Conservation (phyloP, 2,329 filamentous ascomycete genomes). For the Camptophora hylomeconis region DNA sequence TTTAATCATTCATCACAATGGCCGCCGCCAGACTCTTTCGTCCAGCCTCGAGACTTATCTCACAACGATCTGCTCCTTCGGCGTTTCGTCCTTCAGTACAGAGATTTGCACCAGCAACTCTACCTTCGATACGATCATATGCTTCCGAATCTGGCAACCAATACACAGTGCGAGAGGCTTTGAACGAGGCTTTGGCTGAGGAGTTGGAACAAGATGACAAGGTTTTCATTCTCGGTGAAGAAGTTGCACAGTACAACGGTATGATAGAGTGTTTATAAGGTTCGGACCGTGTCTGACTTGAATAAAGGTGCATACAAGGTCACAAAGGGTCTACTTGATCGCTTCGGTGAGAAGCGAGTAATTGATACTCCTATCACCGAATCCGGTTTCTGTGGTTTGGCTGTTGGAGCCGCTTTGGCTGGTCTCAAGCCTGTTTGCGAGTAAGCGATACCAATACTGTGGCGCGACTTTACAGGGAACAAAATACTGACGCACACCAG, state of each 20-base stretch:
- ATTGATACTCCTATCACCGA: slow-evolving; percentile 99
- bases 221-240: slow-evolving; percentile 92
- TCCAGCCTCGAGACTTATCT: slow-evolving; percentile 49
- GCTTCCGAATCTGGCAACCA: slow-evolving; percentile 60
- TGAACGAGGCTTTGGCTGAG: slow-evolving; percentile 96
- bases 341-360: slow-evolving; percentile 92
- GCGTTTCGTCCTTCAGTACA: slow-evolving; percentile 34
- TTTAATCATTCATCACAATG: slow-evolving; percentile 39
- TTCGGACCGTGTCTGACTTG: slow-evolving; percentile 1
- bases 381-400: slow-evolving; percentile 85
- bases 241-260: slow-evolving; percentile 99
- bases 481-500: slow-evolving; percentile 53
- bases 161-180: slow-evolving; percentile 89
- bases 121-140: slow-evolving; percentile 40
- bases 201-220: slow-evolving; percentile 90
- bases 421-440: slow-evolving; percentile 68
- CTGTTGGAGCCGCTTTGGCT: slow-evolving; percentile 86
- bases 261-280: slow-evolving; percentile 42
- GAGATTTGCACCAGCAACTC: slow-evolving; percentile 30
- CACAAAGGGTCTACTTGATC: slow-evolving; percentile 91
- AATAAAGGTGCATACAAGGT: slow-evolving; percentile 66
- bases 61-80: slow-evolving; percentile 38
- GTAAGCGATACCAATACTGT: too few species aligned
- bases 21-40: slow-evolving; percentile 49
- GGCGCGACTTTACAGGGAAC: not conserved